Conservation (phyloP, 169 alveolate species). For the Eimeria necatrix region DNA sequence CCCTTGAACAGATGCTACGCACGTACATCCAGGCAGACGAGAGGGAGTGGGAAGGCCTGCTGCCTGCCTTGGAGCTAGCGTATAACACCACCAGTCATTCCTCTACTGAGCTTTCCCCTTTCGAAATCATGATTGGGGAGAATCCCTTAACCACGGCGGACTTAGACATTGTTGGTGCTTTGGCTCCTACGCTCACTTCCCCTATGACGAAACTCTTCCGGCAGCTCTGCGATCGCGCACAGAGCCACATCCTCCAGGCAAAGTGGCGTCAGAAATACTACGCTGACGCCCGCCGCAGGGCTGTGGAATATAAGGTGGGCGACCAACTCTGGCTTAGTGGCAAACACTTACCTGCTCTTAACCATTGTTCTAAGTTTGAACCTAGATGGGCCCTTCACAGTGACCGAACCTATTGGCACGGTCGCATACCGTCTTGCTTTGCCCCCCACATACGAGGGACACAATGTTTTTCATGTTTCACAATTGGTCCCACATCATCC, state of each 20-base stretch:
- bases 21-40: background rate
- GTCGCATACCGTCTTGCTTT: background rate
- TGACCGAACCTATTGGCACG: background rate
- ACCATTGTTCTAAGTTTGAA: background rate
- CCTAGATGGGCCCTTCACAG: background rate
- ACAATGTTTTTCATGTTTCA: background rate
- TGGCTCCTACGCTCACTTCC: too few species aligned
- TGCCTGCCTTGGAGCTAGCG: background rate
- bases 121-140: constrained; percentile 1
- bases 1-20: background rate
- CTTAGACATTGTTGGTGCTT: background rate
- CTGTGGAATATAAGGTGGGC: background rate
- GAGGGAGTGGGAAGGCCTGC: background rate
- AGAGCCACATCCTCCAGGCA: background rate
- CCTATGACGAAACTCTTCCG: too few species aligned
- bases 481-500: background rate
- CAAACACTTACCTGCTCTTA: background rate
- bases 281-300: background rate
- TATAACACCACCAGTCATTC: background rate
- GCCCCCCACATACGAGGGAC: background rate
- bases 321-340: too few species aligned
- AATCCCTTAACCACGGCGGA: background rate
- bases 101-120: background rate
- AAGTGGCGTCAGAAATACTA: background rate
- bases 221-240: background rate